Percentiles rank a stretch among this genome's conserved stretches.
Evolutionary conservation across 345 rosid genomes (phyloP).

Genomic region (Arabidopsis thaliana): DNA sequence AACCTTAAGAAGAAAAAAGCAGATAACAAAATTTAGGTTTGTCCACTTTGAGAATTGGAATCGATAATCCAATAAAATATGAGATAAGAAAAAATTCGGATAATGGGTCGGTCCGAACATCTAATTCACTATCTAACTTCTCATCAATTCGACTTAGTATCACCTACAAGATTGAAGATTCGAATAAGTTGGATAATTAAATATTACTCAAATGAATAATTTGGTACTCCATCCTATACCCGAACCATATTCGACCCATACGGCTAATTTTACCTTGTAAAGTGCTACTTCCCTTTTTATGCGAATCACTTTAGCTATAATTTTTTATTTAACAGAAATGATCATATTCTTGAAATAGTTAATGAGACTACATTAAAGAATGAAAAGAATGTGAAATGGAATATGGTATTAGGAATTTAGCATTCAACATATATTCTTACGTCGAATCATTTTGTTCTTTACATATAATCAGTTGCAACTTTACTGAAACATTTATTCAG

Average conservation of each 20-base stretch:
- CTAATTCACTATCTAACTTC: neutral
- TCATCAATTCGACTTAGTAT: neutral
- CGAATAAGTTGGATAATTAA: neutral
- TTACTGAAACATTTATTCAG: neutral
- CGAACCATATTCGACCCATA: neutral
- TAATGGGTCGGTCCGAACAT: neutral
- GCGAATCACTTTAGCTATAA: slow-evolving; percentile 7
- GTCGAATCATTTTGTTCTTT: neutral
- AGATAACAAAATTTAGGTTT: neutral
- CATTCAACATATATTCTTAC: slow-evolving; percentile 18
- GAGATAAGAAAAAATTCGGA: too few species aligned
- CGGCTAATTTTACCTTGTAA: neutral
- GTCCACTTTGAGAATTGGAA: neutral
- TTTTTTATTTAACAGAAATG: neutral
- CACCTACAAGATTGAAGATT: neutral
- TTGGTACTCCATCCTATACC: neutral
- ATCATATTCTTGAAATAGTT: neutral
- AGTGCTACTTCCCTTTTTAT: neutral
- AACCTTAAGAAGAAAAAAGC: neutral
- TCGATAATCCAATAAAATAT: neutral
- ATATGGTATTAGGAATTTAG: slow-evolving; percentile 13
- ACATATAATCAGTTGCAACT: neutral
- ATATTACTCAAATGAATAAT: neutral
- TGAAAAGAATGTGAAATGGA: slow-evolving; percentile 13
- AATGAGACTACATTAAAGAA: slow-evolving; percentile 6